Base-by-base conservation (phyloP, 192 early-diverging fungal genomes). In the Phycomyces nitens region DNA sequence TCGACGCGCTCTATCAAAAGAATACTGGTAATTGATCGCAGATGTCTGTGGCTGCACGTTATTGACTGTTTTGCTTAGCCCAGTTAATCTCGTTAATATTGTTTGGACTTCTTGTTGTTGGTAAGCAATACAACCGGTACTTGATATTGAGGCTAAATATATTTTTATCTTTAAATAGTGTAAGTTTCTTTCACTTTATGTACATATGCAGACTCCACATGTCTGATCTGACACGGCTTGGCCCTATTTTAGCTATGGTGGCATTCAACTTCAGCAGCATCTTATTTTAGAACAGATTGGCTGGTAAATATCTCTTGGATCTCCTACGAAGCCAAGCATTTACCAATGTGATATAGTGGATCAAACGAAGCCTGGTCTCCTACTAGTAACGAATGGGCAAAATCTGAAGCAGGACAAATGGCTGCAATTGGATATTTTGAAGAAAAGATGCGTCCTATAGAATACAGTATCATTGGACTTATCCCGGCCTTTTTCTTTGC, bases 381-480 rank as follows among this genome's bases (percentile, higher is more conserved):
- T 3, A 49, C 39, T 29, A 55, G 54, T 22, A 51, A 65, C 0
- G 44, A 49, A 23, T 73, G 65, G 65, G 38, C 40, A 51, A 23
- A 23, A 16, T 22, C 44, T 44, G 23, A 23, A 20, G 26, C 18
- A 5, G 72, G 72, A 14, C 44, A 49, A 12, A 21, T 50, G 0
- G 34, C 5, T 0, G 62, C 72, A 8, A 68, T 57, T 26, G 10
- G 0, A 10, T 72, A 64, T 54, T 80, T 63, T 29, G 42, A 58
- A 44, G 5, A 23, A 8, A 60, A 50, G 11, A 74, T 80, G 69
- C 42, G 75, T 18, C 78, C 78, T 18, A 52, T 80, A 5, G 78
- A 80, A 63, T 77, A 69, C 61, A 64, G 69, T 20, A 77, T 80
- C 12, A 77, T 80, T 58, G 75, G 50, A 7, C n/a, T 80, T 20